Conservation (phyloP, 257 asterid species). For the Fraxinus cuspidata region DNA sequence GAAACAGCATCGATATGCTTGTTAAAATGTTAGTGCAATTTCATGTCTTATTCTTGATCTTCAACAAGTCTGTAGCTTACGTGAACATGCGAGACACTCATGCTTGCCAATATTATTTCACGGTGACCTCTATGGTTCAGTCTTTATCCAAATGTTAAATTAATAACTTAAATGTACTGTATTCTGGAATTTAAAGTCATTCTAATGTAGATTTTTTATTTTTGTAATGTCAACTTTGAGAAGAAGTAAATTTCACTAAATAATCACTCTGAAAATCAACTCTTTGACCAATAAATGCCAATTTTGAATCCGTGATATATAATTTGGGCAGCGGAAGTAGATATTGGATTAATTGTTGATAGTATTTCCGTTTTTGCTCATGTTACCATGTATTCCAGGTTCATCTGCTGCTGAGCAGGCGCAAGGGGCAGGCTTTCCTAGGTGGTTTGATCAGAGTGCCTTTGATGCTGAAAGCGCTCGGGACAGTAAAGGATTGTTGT, state of each 20-base stretch:
- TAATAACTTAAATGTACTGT: background rate
- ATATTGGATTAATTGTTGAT: background rate
- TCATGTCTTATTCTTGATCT: background rate
- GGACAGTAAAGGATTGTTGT: constrained; percentile 63
- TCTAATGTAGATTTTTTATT: background rate
- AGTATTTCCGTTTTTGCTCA: background rate
- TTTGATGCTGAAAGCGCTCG: constrained; percentile 48
- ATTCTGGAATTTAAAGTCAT: background rate
- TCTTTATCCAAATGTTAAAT: background rate
- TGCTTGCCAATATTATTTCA: background rate
- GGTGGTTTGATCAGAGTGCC: constrained; percentile 59
- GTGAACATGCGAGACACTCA: background rate
- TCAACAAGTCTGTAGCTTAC: background rate
- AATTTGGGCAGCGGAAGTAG: background rate
- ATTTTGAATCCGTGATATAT: background rate
- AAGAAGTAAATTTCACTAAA: background rate
- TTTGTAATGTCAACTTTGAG: background rate
- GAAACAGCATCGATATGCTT: background rate
- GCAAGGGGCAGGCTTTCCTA: constrained; percentile 56
- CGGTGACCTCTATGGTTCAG: background rate
- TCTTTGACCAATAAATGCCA: background rate
- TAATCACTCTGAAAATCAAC: background rate
- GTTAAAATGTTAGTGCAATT: background rate
- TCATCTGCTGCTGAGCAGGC: constrained; percentile 81
- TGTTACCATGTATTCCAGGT: constrained; percentile 47